Evolutionary conservation across 1,284 basidiomycete species (phyloP), one percentile per base, ranked within the genome.

Genomic region (Apiotrichum veenhuisii): DNA sequence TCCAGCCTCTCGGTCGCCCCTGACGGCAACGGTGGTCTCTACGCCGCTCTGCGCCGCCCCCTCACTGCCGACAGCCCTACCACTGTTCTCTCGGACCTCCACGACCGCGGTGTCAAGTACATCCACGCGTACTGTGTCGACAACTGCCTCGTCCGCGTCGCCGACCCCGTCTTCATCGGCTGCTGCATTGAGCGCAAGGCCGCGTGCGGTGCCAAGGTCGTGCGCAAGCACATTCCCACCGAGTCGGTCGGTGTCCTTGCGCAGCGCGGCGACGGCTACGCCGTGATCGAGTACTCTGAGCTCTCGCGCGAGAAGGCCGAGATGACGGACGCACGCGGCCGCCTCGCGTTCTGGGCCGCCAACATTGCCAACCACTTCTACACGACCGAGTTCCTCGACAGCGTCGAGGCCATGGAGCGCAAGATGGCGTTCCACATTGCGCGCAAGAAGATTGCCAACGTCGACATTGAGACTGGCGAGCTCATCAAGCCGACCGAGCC

Each of bases 331-430:
- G 65, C 83, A 9, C 79, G 83, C 50, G 88, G 86, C 53, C 86
- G 90, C 61, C 84, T 99, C 54, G 80, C 84, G 20, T 97, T 95
- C 85, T 85, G 94, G 59, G 95, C 94, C 3, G 96, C 85, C 52
- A 99, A 99, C 81, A 98, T 98, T 72, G 96, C 84, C 71, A 98
- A 98, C 79, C 96, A 99, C 79, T 97, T 98, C 78, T 99, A 97
- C 80, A 95, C 94, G 44, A 87, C 87, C 44, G 77, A 82, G 22
- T 98, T 92, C 81, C 83, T 99, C 58, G 83, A 88, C 59, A 77
- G 80, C 34, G 87, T 95, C 59, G 86, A 89, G 66, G 80, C 82
- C 2, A 94, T 97, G 74, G 95, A 98, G 77, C 80, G 84, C 44
- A 81, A 91, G 64, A 89, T 98, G 78, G 87, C 93, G 25, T 97